Evolutionary conservation across 495 filamentous ascomycete species (phyloP), one percentile per base, ranked within the genome.

Genomic region (Terfezia claveryi): DNA sequence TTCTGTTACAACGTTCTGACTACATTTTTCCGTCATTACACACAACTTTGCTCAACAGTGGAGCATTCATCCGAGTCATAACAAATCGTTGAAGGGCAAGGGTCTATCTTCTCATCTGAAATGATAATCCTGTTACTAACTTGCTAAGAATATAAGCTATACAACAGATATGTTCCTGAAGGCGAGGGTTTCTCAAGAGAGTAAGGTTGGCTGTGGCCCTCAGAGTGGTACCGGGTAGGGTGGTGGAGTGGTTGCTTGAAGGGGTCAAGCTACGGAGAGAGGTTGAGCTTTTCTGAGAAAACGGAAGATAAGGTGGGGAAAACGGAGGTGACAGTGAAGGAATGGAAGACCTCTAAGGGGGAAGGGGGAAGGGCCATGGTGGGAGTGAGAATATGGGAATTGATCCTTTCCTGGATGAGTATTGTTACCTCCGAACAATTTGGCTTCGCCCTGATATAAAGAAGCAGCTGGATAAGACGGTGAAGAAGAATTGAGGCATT

Each of bases 381-480:
- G n/a, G 37, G 53, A 64, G 62, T 2, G 64, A 58, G 54, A 61
- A 49, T 14, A 57, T 58, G 51, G 62, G 53, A 32, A 56, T 69
- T 10, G 60, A 74, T 50, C 20, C 20, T 20, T 2, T 20, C 20
- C 20, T 20, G 20, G 2, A 20, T 20, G 20, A 20, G 20, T 65
- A 70, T 62, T 70, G 68, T 2, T 32, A 32, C 27, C 27, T 7
- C 27, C 2, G 5, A 27, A 32, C 7, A 32, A 4, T 32, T 32
- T 32, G 55, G 52, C 70, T 75, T 61, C 66, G 20, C 69, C 72
- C 46, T 64, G 67, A 46, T 67, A 72, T 16, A 71, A 77, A 32
- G 27, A 32, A 32, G 27, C 27, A 8, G 73, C 27, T 32, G 7
- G 27, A 4, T 32, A 7, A 32, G 4, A 7, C 27, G 27, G 27